These are phyloP conservation scores for Oryza nivara DNA, from an alignment of 176 grass and related monocot species.

Conservation along the genomic window DNA sequence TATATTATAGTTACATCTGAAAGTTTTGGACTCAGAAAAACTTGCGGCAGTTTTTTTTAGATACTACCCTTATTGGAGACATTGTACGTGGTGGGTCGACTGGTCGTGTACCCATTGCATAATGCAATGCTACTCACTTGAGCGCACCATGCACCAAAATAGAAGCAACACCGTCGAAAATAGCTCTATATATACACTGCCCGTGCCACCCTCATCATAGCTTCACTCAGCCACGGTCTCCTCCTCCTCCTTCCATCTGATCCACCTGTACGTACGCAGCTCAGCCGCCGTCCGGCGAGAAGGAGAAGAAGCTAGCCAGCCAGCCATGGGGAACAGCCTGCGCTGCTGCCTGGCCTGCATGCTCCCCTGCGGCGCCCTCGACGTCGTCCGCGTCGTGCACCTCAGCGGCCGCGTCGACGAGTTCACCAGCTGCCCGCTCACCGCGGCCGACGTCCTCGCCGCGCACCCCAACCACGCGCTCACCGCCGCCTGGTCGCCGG, in stretches of 20 bases:
- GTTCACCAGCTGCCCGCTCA: constrained; percentile 60
- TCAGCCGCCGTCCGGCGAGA: background rate
- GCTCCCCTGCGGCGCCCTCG: constrained; percentile 93
- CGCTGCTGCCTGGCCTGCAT: constrained; percentile 94
- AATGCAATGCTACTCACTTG: background rate
- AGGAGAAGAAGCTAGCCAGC: background rate
- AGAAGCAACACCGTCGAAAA: background rate
- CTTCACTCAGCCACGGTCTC: background rate
- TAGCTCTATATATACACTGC: constrained; percentile 35
- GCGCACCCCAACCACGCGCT: constrained; percentile 85
- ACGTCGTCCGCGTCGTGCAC: constrained; percentile 88
- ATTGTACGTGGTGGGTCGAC: too few relatives aligned
- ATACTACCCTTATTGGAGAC: too few relatives aligned
- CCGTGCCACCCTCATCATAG: constrained; percentile 25
- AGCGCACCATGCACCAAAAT: constrained; percentile 4
- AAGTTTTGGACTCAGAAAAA: too few relatives aligned
- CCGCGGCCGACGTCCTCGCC: constrained; percentile 71
- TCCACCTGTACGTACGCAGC: background rate
- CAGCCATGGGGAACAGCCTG: constrained; percentile 85
- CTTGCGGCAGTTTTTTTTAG: too few relatives aligned
- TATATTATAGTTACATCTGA: too few relatives aligned
- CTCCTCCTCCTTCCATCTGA: background rate
- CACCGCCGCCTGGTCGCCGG: constrained; percentile 57
- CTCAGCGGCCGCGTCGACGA: constrained; percentile 87
- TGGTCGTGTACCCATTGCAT: constrained; percentile 25